phyloP scores from a whole-genome alignment of 2,329 filamentous ascomycete genomes.

The Fusarium chuoi region DNA sequence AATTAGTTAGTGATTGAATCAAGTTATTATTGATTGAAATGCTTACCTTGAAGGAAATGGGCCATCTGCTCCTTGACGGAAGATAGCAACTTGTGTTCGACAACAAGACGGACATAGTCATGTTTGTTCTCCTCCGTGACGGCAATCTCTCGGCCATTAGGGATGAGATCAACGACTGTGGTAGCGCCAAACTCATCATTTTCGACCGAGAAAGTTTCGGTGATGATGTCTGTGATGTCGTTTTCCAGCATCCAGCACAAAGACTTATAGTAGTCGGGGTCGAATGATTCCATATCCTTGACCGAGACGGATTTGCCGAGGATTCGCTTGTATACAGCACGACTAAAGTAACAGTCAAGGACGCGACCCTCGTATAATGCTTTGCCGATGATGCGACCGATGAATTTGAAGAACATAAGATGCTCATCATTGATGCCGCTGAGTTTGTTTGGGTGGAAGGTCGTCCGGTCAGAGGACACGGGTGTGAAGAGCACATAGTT shows the following conservation, averaged over 20 bases:
- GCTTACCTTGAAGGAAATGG: conserved; percentile 83
- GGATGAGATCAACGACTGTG: conserved; percentile 85
- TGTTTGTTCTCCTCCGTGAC: conserved; percentile 99
- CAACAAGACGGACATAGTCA: conserved; percentile 93
- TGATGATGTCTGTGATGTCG: conserved; percentile 97
- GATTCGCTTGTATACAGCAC: conserved; percentile 98
- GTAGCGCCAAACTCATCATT: conserved; percentile 94
- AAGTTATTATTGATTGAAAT: background rate
- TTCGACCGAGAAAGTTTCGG: conserved; percentile 94
- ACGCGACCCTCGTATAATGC: conserved; percentile 95
- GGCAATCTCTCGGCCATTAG: conserved; percentile 87
- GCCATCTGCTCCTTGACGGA: conserved; percentile 96
- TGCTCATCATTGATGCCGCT: conserved; percentile 96
- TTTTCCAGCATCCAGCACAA: conserved; percentile 98
- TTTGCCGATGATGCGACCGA: conserved; percentile 97
- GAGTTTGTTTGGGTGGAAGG: conserved; percentile 96
- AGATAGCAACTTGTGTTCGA: conserved; percentile 90
- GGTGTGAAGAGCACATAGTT: conserved; percentile 97
- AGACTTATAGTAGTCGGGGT: conserved; percentile 99
- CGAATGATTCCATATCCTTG: conserved; percentile 99
- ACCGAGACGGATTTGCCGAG: conserved; percentile 94
- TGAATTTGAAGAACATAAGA: conserved; percentile 98
- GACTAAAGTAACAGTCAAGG: conserved; percentile 98
- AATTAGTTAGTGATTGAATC: conserved; percentile 7
- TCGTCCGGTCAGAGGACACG: conserved; percentile 95